phyloP scores from a whole-genome alignment of 1,284 basidiomycete species.

The Coniferiporia weirii region DNA sequence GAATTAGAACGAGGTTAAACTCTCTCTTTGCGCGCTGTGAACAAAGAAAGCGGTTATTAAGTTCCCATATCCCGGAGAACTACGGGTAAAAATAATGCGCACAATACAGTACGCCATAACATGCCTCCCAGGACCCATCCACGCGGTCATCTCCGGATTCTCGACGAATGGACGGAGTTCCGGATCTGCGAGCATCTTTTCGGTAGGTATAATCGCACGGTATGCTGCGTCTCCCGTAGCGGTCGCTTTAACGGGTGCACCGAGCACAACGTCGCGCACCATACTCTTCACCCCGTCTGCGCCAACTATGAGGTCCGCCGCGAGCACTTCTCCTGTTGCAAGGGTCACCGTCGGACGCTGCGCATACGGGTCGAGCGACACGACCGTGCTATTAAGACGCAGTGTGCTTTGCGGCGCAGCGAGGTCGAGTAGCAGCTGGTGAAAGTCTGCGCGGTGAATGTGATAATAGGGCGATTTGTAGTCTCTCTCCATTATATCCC shows the following conservation, averaged over 20 bases:
- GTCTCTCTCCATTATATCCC: constrained; percentile 30
- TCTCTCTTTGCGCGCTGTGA: constrained; percentile 26
- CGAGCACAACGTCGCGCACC: constrained; percentile 41
- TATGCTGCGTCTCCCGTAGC: constrained; percentile 53
- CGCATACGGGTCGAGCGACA: constrained; percentile 36
- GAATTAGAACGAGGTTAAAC: constrained; percentile 29
- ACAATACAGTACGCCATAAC: constrained; percentile 29
- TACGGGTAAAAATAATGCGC: constrained; percentile 3
- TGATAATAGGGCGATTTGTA: constrained; percentile 45
- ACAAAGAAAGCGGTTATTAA: neutral
- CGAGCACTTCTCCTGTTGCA: constrained; percentile 33
- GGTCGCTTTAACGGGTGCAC: constrained; percentile 24
- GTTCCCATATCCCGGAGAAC: no score
- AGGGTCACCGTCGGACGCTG: constrained; percentile 32
- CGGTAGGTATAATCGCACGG: constrained; percentile 43
- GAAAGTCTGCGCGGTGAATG: constrained; percentile 40
- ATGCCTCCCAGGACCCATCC: constrained; percentile 29
- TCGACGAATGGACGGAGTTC: constrained; percentile 34
- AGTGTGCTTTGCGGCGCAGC: constrained; percentile 22
- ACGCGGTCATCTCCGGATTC: constrained; percentile 28
- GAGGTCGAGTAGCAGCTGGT: constrained; percentile 26
- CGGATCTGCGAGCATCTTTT: constrained; percentile 42
- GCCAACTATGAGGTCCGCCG: constrained; percentile 46
- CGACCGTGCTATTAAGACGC: constrained; percentile 25
- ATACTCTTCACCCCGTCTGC: constrained; percentile 53